phyloP scores from a whole-genome alignment of 1,284 basidiomycete genomes.

The Pholiota adiposa region DNA sequence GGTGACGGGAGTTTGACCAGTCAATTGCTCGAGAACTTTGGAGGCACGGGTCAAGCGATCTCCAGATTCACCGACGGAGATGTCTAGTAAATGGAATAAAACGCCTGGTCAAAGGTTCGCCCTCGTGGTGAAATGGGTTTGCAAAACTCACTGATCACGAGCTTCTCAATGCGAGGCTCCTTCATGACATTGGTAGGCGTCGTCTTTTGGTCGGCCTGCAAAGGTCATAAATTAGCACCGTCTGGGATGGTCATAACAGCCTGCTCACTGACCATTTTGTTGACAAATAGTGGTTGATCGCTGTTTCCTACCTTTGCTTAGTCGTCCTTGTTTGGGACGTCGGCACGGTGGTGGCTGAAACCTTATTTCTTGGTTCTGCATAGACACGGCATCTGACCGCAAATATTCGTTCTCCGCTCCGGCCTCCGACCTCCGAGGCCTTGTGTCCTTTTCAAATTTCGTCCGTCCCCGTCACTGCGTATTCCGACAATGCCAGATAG shows the following conservation, averaged over 20 bases:
- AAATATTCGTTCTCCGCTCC: constrained; percentile 4
- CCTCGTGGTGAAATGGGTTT: constrained; percentile 4
- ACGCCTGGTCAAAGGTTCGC: neutral
- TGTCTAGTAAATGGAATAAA: constrained; percentile 63
- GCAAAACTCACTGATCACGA: constrained; percentile 92
- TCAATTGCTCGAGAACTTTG: constrained; percentile 99
- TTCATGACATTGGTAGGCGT: constrained; percentile 92
- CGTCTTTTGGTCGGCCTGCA: constrained; percentile 87
- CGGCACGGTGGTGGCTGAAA: constrained; percentile 46
- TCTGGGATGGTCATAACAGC: constrained; percentile 6
- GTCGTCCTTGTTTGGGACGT: constrained; percentile 30
- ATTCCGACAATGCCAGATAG: neutral
- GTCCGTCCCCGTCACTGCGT: neutral
- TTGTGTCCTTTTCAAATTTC: no score
- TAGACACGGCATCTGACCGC: constrained; percentile 33
- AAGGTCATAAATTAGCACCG: constrained; percentile 6
- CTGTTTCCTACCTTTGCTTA: constrained; percentile 36
- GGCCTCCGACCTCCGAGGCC: neutral
- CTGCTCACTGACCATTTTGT: constrained; percentile 43
- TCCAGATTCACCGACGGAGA: constrained; percentile 99
- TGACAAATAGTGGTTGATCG: constrained; percentile 37
- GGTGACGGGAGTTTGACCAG: constrained; percentile 98
- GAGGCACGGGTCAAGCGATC: constrained; percentile 99
- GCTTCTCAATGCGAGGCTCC: constrained; percentile 98
- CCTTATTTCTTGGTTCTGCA: constrained; percentile 43